A percentile compares a stretch with the other conserved stretches of the same genome.
These are phyloP conservation scores for Musa beccarii DNA, from an alignment of 176 grass and related monocot genomes.

Conservation along the genomic window DNA sequence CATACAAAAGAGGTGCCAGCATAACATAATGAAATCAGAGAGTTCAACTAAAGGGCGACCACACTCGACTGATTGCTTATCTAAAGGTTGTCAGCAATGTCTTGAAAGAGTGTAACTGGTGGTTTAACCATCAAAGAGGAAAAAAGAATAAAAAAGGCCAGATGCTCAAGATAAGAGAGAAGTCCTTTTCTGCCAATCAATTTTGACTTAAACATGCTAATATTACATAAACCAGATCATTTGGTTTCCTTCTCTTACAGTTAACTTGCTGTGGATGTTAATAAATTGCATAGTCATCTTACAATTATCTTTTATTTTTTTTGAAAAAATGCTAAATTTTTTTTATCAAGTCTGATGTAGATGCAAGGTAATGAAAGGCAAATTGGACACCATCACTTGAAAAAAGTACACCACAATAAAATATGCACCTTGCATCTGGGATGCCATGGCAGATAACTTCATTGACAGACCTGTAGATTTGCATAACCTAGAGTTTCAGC, in stretches of 20 bases:
- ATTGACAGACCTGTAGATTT: conserved; percentile 75
- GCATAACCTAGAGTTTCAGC: conserved; percentile 17
- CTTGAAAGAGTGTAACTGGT: no score
- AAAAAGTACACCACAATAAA: background rate
- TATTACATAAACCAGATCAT: background rate
- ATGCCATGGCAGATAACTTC: conserved; percentile 99
- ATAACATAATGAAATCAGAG: no score
- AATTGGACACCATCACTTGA: background rate
- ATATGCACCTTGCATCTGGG: conserved; percentile 83
- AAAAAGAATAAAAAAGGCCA: no score
- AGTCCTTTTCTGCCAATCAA: background rate
- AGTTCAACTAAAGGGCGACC: no score
- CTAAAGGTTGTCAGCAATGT: no score
- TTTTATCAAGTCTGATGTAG: background rate
- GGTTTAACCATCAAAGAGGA: no score
- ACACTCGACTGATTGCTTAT: no score
- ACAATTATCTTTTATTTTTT: background rate
- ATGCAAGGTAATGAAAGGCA: background rate
- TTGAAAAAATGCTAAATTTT: background rate
- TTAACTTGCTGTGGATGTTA: background rate
- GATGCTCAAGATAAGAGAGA: no score
- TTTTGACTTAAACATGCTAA: background rate
- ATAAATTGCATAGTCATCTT: background rate
- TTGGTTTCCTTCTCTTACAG: background rate
- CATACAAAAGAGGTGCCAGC: no score